Percentiles rank a stretch among this genome's conserved stretches.
phyloP scores from a whole-genome alignment of 345 rosid species.

The Lumnitzera racemosa region DNA sequence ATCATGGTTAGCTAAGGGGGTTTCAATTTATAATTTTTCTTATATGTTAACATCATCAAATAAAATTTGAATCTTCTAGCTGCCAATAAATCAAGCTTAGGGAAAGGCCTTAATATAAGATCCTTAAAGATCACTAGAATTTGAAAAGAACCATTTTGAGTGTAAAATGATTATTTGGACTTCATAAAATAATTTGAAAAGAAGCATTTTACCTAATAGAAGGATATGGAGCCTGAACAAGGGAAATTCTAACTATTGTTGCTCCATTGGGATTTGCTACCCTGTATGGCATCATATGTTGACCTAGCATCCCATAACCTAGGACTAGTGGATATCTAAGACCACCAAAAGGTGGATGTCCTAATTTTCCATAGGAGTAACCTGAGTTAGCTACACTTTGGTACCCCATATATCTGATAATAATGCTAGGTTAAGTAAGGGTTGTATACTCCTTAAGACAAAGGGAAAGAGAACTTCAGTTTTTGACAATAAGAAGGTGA shows the following conservation, averaged over 20 bases:
- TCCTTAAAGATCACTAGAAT: too few relatives aligned
- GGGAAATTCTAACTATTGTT: conserved; percentile 17
- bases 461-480: too few relatives aligned
- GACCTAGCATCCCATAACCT: conserved; percentile 18
- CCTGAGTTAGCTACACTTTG: conserved; percentile 15
- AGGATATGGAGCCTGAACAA: conserved; percentile 21
- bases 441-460: conserved; percentile 19
- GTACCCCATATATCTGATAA: conserved; percentile 20
- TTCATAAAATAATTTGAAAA: too few relatives aligned
- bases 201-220: conserved; percentile 4
- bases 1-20: too few relatives aligned
- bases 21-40: too few relatives aligned
- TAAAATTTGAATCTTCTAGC: too few relatives aligned
- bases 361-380: conserved; percentile 20
- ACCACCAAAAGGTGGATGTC: conserved; percentile 16
- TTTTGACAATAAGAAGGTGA: too few relatives aligned
- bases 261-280: conserved; percentile 18
- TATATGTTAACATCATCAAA: too few relatives aligned
- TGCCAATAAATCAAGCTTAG: too few relatives aligned
- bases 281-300: conserved; percentile 18
- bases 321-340: conserved; percentile 15
- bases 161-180: too few relatives aligned
- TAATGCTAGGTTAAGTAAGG: conserved; percentile 26
- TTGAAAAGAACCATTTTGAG: too few relatives aligned
- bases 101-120: too few relatives aligned